Base-by-base conservation (phyloP, 176 grass and related monocot species). In the Pontederia crassipes region DNA sequence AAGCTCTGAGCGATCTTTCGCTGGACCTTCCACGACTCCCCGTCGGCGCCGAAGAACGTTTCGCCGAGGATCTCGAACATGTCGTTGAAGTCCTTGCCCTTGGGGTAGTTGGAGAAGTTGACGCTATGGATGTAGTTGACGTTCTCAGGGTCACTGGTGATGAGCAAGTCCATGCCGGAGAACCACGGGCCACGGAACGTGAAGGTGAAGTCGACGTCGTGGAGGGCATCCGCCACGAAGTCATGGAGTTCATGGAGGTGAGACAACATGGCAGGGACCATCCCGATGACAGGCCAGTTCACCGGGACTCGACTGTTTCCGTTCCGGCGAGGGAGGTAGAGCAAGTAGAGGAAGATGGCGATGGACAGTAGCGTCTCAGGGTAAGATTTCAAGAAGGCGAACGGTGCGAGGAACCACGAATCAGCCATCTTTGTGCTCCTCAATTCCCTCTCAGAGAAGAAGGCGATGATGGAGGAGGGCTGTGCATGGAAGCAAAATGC, bases 21-120 rank as follows among this genome's bases (percentile, higher is more conserved):
- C 20, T 89, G 74, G 11, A 28, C 64, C 46, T 17, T 56, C 82
- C 81, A 90, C 14, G 65, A 58, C 49, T 64, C 72, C 8, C 52
- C 73, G 59, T 86, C 82, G 0, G 87, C 73, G 16, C 69, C 71
- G 1, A 90, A 81, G 7, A 82, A 55, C 17, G 82, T 75, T 51
- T 77, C 69, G 61, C 79, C 87, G 51, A 85, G 75, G 73, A 79
- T 68, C 51, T 82, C 79, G 52, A 90, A 82, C 54, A 80, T 86
- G 71, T 90, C 75, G 0, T 76, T 73, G 54, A 90, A 82, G 58
- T 80, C 87, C 8, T 24, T 24, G 59, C 82, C 87, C 79, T 90
- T 90, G 54, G 80, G 74, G 72, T 90, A 90, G 49, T 57, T 29
- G 12, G 2, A 12, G 68, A 77, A 68, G 53, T 72, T 85, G 24